phyloP scores from a whole-genome alignment of 2,329 filamentous ascomycete genomes.

The Diaporthe sp. region DNA sequence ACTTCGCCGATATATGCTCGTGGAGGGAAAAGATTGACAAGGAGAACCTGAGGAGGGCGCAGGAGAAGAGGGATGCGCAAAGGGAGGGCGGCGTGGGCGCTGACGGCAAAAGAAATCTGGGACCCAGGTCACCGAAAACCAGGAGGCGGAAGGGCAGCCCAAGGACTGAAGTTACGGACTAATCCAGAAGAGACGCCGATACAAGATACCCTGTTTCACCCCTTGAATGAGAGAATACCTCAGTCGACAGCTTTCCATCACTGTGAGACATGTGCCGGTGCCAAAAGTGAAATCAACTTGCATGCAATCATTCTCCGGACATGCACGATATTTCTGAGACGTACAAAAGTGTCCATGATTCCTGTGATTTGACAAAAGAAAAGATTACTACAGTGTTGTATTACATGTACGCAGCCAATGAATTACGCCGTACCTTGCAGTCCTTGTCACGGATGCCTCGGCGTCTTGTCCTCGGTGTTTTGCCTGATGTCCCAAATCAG shows the following conservation, averaged over 20 bases:
- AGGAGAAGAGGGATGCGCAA: conserved; percentile 34
- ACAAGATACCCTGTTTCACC: neutral
- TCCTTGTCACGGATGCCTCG: neutral
- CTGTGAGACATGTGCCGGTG: neutral
- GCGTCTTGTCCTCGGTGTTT: neutral
- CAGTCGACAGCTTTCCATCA: neutral
- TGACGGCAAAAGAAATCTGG: conserved; percentile 1
- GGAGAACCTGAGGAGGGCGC: conserved; percentile 54
- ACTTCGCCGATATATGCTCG: conserved; percentile 82
- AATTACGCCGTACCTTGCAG: neutral
- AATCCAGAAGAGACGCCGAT: neutral
- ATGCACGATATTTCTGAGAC: neutral
- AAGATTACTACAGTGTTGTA: neutral
- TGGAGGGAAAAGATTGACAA: conserved; percentile 82
- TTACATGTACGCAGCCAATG: neutral
- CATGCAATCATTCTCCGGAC: neutral
- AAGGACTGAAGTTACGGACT: neutral
- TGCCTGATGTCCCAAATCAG: neutral
- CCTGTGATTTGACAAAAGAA: neutral
- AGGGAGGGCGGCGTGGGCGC: neutral
- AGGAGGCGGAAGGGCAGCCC: conserved; percentile 33
- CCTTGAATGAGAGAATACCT: neutral
- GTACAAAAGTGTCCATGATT: neutral
- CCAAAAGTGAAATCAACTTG: neutral
- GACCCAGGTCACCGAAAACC: conserved; percentile 1